These are phyloP conservation scores for Theileria annulata DNA, from an alignment of 169 alveolate species.

Conservation along the genomic window DNA sequence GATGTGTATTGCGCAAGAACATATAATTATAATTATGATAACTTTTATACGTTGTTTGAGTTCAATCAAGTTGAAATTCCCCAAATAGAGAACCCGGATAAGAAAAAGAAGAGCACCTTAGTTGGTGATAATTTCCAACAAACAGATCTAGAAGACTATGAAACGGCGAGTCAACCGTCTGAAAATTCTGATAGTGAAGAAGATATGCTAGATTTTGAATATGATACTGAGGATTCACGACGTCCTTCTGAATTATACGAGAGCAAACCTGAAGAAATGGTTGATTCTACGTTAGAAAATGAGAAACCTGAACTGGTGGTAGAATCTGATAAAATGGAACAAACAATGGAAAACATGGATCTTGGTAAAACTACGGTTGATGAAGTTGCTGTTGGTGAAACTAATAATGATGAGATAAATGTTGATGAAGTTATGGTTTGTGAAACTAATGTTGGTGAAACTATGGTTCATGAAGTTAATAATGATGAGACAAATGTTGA, in stretches of 20 bases:
- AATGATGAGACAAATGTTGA: neutral
- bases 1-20: constrained; percentile 58
- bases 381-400: neutral
- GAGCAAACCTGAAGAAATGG: neutral
- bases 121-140: neutral
- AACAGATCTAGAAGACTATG: neutral
- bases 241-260: neutral
- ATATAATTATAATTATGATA: constrained; percentile 45
- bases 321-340: neutral
- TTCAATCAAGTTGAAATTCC: neutral
- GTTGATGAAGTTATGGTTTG: neutral
- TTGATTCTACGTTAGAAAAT: neutral
- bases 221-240: neutral
- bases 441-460: neutral
- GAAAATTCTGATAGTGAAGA: neutral
- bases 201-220: neutral
- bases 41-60: constrained; percentile 2
- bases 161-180: neutral
- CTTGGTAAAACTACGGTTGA: neutral
- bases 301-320: neutral
- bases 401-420: neutral
- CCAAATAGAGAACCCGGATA: neutral
- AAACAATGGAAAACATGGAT: neutral
- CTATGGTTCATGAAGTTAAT: neutral
- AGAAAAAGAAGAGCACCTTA: neutral